Evolutionary conservation across 2,329 filamentous ascomycete species (phyloP), one percentile per base, ranked within the genome.

Genomic region (Pyricularia grisea): DNA sequence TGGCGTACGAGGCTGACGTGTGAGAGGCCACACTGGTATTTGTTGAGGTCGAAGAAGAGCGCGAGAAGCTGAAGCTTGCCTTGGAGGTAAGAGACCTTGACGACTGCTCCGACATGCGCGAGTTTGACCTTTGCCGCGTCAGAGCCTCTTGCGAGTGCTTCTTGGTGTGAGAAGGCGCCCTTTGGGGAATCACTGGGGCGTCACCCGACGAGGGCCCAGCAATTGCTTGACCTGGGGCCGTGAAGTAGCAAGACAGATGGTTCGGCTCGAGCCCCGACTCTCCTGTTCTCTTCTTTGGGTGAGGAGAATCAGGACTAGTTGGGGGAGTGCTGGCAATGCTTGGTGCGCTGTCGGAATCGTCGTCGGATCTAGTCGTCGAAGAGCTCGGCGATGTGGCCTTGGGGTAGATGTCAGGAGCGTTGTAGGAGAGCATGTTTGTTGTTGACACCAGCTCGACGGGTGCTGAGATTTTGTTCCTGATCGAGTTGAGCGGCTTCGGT

Each of bases 391-490:
- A 82, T 58, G 85, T 87, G 12, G 82, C 81, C 31, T 76, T 74
- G 72, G 77, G 75, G 76, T 84, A 81, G 71, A 97, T 89, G 76
- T 97, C 91, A 67, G 94, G 94, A 11, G 95, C 94, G 76, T 94
- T 94, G 85, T 97, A 97, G 9, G 93, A 93, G 68, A 97, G 89
- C 87, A 96, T 93, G 80, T 98, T 99, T 74, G 95, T 98, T 5
- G 94, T 97, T 70, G 95, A 96, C 66, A 97, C 84, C 72, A 99
- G 85, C 79, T 93, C 90, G 68, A 97, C 85, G 0, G 95, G 95
- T 3, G 85, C 88, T 1, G 95, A 99, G 77, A 99, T 99, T 82
- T 93, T 90, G 77, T 85, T 79, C 70, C 90, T 87, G 73, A 88
- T 81, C 68, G 75, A 83, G 78, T 76, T 80, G 72, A 73, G 80